phyloP scores from a whole-genome alignment of 495 filamentous ascomycete genomes.

The Penicillium simplicissimum region DNA sequence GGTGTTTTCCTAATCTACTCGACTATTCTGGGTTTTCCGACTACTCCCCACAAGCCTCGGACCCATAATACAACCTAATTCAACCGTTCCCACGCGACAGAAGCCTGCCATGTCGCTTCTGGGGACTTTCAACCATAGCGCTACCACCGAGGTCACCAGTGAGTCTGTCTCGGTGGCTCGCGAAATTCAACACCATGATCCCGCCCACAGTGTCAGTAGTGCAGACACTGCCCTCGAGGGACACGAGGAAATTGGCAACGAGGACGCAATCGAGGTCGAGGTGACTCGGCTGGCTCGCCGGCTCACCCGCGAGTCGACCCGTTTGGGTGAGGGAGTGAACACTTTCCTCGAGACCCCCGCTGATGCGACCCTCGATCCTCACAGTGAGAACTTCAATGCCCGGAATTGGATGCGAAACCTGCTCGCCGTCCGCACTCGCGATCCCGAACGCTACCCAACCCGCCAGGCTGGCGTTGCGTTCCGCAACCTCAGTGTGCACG shows the following conservation, averaged over 20 bases:
- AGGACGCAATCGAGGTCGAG: conserved; percentile 38
- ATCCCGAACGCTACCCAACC: conserved; percentile 47
- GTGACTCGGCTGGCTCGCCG: conserved; percentile 49
- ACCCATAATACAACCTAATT: background rate
- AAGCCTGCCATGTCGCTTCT: conserved; percentile 40
- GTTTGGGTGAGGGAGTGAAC: conserved; percentile 39
- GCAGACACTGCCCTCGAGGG: conserved; percentile 37
- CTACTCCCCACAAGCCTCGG: background rate
- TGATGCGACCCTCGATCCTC: conserved; percentile 49
- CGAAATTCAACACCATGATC: conserved; percentile 27
- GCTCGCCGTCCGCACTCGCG: conserved; percentile 47
- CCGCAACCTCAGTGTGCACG: conserved; percentile 71
- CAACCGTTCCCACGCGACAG: background rate
- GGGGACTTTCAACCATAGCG: conserved; percentile 41
- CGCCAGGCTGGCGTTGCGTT: conserved; percentile 50
- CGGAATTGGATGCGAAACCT: conserved; percentile 55
- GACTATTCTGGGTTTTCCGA: conserved; percentile 13
- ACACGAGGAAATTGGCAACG: conserved; percentile 26
- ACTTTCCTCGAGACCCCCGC: conserved; percentile 44
- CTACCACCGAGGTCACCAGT: conserved; percentile 20
- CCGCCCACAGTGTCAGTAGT: conserved; percentile 30
- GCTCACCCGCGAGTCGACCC: conserved; percentile 49
- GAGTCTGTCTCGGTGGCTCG: conserved; percentile 13
- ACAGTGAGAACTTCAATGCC: conserved; percentile 49
- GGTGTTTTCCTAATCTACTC: conserved; percentile 16